A percentile compares a stretch with the other conserved stretches of the same genome.
These are phyloP conservation scores for Cercospora sojina DNA, from an alignment of 2,329 filamentous ascomycete genomes.

Conservation along the genomic window DNA sequence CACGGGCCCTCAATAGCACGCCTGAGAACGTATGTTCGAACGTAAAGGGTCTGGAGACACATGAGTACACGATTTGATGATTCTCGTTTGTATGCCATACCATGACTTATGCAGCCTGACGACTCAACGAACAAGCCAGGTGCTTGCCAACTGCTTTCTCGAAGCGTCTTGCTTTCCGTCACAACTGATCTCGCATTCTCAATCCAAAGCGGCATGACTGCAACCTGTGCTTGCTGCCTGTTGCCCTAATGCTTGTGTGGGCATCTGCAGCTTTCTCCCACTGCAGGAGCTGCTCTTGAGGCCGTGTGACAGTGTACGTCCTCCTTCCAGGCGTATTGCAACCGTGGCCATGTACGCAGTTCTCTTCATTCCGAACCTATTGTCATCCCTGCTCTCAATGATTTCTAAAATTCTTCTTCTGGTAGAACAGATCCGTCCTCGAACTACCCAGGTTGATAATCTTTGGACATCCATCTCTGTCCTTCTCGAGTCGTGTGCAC, in stretches of 20 bases:
- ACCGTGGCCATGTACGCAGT: not conserved
- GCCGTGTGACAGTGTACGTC: not conserved
- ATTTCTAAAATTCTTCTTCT: constrained; percentile 71
- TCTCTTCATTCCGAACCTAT: not conserved
- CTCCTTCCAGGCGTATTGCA: not conserved
- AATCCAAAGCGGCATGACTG: not conserved
- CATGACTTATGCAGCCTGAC: constrained; percentile 1
- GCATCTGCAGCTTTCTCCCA: not conserved
- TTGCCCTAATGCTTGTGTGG: not conserved
- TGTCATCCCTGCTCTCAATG: constrained; percentile 39
- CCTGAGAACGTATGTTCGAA: not conserved
- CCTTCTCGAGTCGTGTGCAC: constrained; percentile 94
- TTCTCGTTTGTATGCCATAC: constrained; percentile 10
- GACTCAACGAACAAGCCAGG: not conserved
- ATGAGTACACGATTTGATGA: constrained; percentile 11
- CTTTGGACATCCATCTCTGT: constrained; percentile 96
- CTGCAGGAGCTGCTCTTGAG: not conserved
- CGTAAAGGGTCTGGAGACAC: constrained; percentile 2
- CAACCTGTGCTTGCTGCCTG: not conserved
- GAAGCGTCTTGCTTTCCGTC: not conserved
- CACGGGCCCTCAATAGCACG: constrained; percentile 9
- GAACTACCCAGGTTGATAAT: constrained; percentile 98
- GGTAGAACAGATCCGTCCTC: constrained; percentile 83
- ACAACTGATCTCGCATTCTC: not conserved
- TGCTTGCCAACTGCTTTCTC: constrained; percentile 3